Base-by-base conservation (phyloP, 345 rosid species). In the Schrenkiella parvula region DNA sequence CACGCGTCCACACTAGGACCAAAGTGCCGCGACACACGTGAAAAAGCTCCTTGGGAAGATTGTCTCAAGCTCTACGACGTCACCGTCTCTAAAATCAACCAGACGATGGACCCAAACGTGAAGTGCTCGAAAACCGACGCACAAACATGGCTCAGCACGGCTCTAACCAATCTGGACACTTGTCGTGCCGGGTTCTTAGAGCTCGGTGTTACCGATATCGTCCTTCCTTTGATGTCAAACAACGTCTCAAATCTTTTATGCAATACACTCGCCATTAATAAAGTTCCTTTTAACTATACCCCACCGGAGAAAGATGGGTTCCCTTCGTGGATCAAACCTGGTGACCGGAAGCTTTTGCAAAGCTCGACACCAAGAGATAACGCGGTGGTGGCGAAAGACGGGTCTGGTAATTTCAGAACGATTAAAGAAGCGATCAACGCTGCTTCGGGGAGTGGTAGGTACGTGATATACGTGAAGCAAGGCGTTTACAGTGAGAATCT, bases 101-200 rank as follows among this genome's bases (percentile, higher is more conserved):
- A 78, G 56, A 87, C 99, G 1, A 38, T 83, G 1, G 79, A 73
- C 53, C 71, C 86, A 11, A 28, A 23, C 66, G 31, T 73, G 21
- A 86, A 78, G 25, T 83, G 92, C 82, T 82, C 88, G 55, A 76
- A 83, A 44, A 78, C 73, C 38, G 99, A 91, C 31, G 54, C 83
- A 0, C 96, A 91, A 53, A 91, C 99, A 18, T 95, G 99, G 97
- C 91, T 95, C 56, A 91, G 99, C 76, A 69, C 93, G 0, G 96
- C 99, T 35, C 80, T 95, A n/a, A 95, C 95, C 52, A 88, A 87
- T 73, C 82, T 95, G 5, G 95, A 88, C 63, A 95, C 97, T 0
- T 91, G 99, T 66, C 72, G 76, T 21, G 50, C 80, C 1, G 97
- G 99, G 55, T 91, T 89, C 43, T 10, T 48, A 15, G 99, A 95